Evolutionary conservation across 108 stramenopile species (phyloP).

Genomic region (Nitzschia sp.): DNA sequence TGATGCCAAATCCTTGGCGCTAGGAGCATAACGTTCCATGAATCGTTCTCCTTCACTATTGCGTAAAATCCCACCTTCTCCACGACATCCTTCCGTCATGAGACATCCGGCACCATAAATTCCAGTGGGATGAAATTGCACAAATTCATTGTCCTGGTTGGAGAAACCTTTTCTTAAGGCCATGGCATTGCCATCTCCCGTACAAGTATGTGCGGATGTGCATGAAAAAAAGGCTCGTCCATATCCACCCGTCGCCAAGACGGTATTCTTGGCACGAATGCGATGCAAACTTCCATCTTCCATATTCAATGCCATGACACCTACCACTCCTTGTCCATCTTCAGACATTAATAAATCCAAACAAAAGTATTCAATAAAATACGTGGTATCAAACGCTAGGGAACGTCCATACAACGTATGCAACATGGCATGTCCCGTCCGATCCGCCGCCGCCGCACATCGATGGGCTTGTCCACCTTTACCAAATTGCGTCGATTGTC

Average conservation of each 20-base stretch:
- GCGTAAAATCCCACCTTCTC: constrained; percentile 97
- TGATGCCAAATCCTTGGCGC: constrained; percentile 98
- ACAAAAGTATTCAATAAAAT: constrained; percentile 99
- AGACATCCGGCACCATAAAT: constrained; percentile 99
- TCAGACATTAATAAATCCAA: constrained; percentile 94
- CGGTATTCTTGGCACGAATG: constrained; percentile 96
- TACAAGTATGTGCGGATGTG: constrained; percentile 99
- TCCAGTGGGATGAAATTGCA: constrained; percentile 99
- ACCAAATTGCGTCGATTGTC: constrained; percentile 95
- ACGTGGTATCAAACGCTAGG: constrained; percentile 98
- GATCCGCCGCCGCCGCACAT: constrained; percentile 97
- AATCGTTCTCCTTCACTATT: constrained; percentile 98
- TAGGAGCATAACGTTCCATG: constrained; percentile 99
- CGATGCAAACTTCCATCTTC: constrained; percentile 98
- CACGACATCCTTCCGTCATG: constrained; percentile 99
- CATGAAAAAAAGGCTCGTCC: constrained; percentile 98
- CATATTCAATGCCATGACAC: constrained; percentile 98
- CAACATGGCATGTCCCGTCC: constrained; percentile 99
- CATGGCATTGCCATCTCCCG: constrained; percentile 99
- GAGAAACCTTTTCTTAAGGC: constrained; percentile 78
- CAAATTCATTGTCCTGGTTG: constrained; percentile 98
- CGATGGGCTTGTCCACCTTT: constrained; percentile 98
- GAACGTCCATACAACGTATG: constrained; percentile 99
- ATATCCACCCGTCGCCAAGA: constrained; percentile 98
- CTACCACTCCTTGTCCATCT: constrained; percentile 89